Conservation (phyloP, 129 eudicot genomes). For the Lactuca sativa region DNA sequence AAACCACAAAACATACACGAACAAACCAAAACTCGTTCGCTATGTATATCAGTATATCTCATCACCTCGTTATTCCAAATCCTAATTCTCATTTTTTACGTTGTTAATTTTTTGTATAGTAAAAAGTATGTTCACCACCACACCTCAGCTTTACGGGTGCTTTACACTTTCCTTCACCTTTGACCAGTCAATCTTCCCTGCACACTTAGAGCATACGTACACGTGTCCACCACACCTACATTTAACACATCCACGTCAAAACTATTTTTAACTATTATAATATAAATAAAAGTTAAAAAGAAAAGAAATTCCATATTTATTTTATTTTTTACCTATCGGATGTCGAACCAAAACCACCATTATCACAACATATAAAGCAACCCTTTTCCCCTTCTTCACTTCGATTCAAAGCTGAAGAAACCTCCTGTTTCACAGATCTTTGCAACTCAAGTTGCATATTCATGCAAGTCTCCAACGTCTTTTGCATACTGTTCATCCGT, state of each 20-base stretch:
- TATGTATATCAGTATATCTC: background rate
- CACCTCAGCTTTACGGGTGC: constrained; percentile 84
- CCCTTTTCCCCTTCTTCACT: constrained; percentile 24
- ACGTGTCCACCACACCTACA: constrained; percentile 82
- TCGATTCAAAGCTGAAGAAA: constrained; percentile 76
- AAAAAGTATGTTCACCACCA: constrained; percentile 31
- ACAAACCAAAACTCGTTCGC: too few relatives aligned
- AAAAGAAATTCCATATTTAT: background rate
- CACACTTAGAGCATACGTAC: constrained; percentile 73
- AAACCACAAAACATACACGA: background rate
- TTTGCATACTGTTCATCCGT: constrained; percentile 76
- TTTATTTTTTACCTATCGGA: constrained; percentile 58
- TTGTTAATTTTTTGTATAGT: constrained; percentile 37
- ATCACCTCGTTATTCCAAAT: constrained; percentile 23
- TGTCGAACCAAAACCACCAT: constrained; percentile 53
- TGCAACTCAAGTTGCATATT: constrained; percentile 88
- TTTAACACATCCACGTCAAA: background rate
- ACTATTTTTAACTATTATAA: background rate
- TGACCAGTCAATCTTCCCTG: constrained; percentile 55
- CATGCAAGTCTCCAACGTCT: constrained; percentile 84
- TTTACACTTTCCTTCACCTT: constrained; percentile 47
- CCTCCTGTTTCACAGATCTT: constrained; percentile 65
- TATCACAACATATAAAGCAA: constrained; percentile 70
- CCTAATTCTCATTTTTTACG: constrained; percentile 5
- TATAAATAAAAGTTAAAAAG: too few relatives aligned